Evolutionary conservation across 1,284 basidiomycete species (phyloP), one percentile per base, ranked within the genome.

Genomic region (Irpex rosettiformis): DNA sequence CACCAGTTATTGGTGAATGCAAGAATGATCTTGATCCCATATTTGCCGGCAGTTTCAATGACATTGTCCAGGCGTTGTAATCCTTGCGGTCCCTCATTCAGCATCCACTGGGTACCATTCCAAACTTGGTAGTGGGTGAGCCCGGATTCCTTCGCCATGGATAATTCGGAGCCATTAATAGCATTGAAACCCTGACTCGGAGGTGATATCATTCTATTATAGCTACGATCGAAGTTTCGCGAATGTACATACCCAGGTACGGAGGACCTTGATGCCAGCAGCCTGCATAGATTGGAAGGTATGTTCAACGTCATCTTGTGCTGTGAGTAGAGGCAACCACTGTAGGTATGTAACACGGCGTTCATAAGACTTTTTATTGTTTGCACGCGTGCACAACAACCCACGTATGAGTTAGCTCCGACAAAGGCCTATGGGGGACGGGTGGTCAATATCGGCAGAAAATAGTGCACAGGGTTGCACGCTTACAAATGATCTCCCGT

Each of bases 1-100:
- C 58, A 79, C 86, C 87, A 90, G 63, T 90, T 89, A 65, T 89
- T 90, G 21, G 86, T 86, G 61, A 90, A 80, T 21, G 86, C 80
- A 13, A 88, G 66, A 25, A 86, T 74, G 37, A 89, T 58, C 60
- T 83, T 85, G 54, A 90, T 73, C 16, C 79, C 82, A 47, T 84
- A 78, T 59, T 84, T 77, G 61, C 82, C 76, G 1, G 88, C 88
- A 55, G 83, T 75, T 49, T 77, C 69, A 40, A 88, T 69, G 42
- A 89, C 79, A 51, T 80, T 79, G 66, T 90, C 88, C n/a, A 90
- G 73, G 54, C 82, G 84, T 61, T 85, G 81, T 48, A 90, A 73
- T 29, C 87, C 87, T 64, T 86, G 85, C 2, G 85, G 70, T 2
- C 85, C 85, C 43, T 79, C 77, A 62, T 89, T 89, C 18, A 81